These are phyloP conservation scores for Sporobolomyces roseus DNA, from an alignment of 768 basidiomycete genomes.

Conservation along the genomic window DNA sequence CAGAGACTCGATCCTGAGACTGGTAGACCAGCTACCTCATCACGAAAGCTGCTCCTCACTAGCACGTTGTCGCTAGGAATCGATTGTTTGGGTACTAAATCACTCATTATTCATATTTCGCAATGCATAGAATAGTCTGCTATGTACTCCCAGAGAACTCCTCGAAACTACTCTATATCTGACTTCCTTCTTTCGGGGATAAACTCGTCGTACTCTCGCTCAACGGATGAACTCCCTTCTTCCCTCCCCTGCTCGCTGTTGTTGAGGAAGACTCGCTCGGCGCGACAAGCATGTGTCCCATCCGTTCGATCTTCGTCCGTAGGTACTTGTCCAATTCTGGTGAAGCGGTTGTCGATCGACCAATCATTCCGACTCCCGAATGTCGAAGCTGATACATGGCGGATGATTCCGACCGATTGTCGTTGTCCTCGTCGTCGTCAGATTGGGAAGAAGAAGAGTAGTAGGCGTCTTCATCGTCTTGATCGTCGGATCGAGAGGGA, in stretches of 20 bases:
- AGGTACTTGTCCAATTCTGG: constrained; percentile 91
- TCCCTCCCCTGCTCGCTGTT: neutral
- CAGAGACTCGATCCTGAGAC: no score
- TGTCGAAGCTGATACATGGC: constrained; percentile 51
- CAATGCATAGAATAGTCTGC: no score
- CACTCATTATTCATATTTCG: no score
- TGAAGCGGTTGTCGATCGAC: constrained; percentile 69
- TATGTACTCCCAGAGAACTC: no score
- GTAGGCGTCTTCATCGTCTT: neutral
- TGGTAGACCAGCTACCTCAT: no score
- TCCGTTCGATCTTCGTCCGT: constrained; percentile 88
- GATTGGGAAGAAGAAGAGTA: neutral
- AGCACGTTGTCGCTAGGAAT: no score
- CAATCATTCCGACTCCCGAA: constrained; percentile 73
- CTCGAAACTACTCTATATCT: no score
- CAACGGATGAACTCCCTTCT: neutral
- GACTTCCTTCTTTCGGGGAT: no score
- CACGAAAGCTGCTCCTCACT: no score
- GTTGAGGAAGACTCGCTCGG: constrained; percentile 9
- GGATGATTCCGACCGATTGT: constrained; percentile 45
- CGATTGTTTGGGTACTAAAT: no score
- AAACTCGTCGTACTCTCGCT: constrained; percentile 15
- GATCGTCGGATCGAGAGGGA: constrained; percentile 7
- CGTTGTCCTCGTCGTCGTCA: constrained; percentile 31
- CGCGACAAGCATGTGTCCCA: constrained; percentile 84